Conservation (phyloP, 306 rosid genomes). For the Ormosia emarginata region DNA sequence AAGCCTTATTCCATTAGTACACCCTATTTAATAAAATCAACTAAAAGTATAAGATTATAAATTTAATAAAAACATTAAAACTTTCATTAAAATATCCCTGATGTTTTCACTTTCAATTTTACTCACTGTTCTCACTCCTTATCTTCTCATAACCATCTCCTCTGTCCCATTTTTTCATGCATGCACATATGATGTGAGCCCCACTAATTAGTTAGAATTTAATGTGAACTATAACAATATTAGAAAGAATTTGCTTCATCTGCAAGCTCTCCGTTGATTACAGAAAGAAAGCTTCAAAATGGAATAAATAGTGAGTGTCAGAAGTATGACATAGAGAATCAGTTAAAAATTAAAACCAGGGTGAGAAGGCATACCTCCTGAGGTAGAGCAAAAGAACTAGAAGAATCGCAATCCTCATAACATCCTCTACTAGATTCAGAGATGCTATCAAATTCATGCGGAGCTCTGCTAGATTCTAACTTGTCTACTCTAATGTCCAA, state of each 20-base stretch:
- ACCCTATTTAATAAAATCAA: not conserved
- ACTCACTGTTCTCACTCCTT: not conserved
- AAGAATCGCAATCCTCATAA: slow-evolving; percentile 1
- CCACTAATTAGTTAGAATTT: not conserved
- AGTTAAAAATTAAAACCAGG: not conserved
- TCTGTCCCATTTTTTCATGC: not conserved
- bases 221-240: not conserved
- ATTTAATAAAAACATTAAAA: not conserved
- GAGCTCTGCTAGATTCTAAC: slow-evolving; percentile 22
- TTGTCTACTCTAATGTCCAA: slow-evolving; percentile 25
- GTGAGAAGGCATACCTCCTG: slow-evolving; percentile 41
- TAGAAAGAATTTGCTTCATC: not conserved
- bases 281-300: slow-evolving; percentile 6
- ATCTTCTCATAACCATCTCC: not conserved
- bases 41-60: not conserved
- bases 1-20: not conserved
- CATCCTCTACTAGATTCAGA: slow-evolving; percentile 16
- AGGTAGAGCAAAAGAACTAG: slow-evolving; percentile 23
- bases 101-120: not conserved
- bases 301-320: not conserved
- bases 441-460: not conserved
- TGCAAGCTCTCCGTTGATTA: not conserved
- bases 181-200: not conserved
- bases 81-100: not conserved
- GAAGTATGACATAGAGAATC: not conserved